Conservation (phyloP, 2,329 filamentous ascomycete species). For the Colletotrichum noveboracense region DNA sequence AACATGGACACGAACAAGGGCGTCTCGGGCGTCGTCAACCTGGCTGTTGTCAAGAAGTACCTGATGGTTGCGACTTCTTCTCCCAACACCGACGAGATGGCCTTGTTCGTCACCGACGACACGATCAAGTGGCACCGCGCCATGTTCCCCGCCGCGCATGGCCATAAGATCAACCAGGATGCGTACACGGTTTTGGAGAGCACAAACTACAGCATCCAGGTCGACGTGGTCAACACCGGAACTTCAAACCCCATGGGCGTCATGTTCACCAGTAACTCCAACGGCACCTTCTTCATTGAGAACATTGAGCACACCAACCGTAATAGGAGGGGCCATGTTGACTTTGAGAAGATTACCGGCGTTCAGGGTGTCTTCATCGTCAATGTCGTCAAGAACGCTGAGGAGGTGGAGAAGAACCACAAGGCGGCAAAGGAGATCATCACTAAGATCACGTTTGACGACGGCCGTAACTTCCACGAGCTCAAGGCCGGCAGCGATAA, state of each 20-base stretch:
- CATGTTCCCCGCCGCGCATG: constrained; percentile 84
- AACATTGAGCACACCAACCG: constrained; percentile 95
- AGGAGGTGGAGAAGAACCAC: constrained; percentile 67
- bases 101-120: constrained; percentile 87
- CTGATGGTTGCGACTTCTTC: constrained; percentile 84
- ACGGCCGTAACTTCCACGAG: constrained; percentile 83
- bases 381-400: constrained; percentile 86
- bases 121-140: constrained; percentile 88
- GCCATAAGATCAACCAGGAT: constrained; percentile 71
- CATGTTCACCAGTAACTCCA: constrained; percentile 95
- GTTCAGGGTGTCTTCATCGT: constrained; percentile 93
- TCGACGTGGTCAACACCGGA: constrained; percentile 82
- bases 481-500: constrained; percentile 71
- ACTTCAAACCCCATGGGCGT: constrained; percentile 78
- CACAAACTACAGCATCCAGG: constrained; percentile 96
- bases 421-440: constrained; percentile 69
- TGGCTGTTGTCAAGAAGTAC: constrained; percentile 86
- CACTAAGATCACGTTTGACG: constrained; percentile 91
- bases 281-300: constrained; percentile 93
- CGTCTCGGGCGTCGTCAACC: constrained; percentile 79
- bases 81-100: constrained; percentile 84
- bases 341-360: constrained; percentile 92
- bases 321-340: constrained; percentile 75
- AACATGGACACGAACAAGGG: constrained; percentile 75
- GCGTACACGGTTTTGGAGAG: constrained; percentile 95